Conservation (phyloP, 2,329 filamentous ascomycete species). For the Ophiocordyceps polyrhachis-furcata region DNA sequence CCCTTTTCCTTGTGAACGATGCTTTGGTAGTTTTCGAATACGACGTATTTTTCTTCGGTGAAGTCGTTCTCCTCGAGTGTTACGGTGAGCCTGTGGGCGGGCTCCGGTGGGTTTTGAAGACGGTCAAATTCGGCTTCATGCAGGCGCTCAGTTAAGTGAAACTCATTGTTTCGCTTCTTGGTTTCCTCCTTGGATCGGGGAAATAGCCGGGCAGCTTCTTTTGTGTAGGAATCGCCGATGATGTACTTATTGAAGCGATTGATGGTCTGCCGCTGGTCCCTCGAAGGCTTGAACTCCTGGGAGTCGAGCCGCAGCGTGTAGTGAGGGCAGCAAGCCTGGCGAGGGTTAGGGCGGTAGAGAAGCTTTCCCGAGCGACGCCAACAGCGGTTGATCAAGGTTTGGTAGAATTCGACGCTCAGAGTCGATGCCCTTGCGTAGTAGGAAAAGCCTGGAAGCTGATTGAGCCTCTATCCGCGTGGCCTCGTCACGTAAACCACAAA, state of each 20-base stretch:
- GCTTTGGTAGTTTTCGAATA: constrained; percentile 61
- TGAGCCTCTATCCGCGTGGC: constrained; percentile 9
- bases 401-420: constrained; percentile 49
- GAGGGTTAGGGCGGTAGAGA: constrained; percentile 62
- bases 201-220: constrained; percentile 42
- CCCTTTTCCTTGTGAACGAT: constrained; percentile 51
- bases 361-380: constrained; percentile 59
- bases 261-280: constrained; percentile 55
- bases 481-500: not conserved
- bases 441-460: constrained; percentile 38
- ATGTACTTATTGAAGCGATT: constrained; percentile 61
- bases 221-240: constrained; percentile 47
- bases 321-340: constrained; percentile 74
- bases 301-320: constrained; percentile 65
- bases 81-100: constrained; percentile 49
- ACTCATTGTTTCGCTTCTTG: constrained; percentile 45
- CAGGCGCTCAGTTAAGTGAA: constrained; percentile 46
- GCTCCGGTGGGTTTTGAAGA: constrained; percentile 38
- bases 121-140: constrained; percentile 46
- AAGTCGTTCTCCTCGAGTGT: constrained; percentile 53
- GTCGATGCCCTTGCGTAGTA: constrained; percentile 49
- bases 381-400: constrained; percentile 51
- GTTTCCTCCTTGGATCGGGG: constrained; percentile 49
- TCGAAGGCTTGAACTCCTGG: constrained; percentile 41
- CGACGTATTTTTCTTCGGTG: constrained; percentile 54